These are phyloP conservation scores for Penicillium sp. DNA, from an alignment of 2,329 filamentous ascomycete genomes.

Conservation along the genomic window DNA sequence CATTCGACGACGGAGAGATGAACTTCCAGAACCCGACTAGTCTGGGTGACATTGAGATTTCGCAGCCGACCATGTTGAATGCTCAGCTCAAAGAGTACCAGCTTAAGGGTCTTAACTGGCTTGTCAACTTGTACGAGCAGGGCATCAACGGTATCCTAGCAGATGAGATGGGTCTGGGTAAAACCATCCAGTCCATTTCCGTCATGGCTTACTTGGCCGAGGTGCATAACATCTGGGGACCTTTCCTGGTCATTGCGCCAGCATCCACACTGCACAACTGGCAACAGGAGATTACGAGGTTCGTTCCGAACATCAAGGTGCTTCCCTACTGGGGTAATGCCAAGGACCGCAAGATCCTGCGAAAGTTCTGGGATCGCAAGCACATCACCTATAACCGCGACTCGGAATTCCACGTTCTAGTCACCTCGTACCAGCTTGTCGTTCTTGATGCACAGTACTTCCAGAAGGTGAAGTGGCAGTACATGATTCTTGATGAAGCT, in stretches of 20 bases:
- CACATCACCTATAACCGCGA: slow-evolving; percentile 93
- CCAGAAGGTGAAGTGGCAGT: slow-evolving; percentile 99
- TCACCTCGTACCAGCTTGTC: slow-evolving; percentile 96
- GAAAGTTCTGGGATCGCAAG: slow-evolving; percentile 99
- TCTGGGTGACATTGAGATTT: slow-evolving; percentile 88
- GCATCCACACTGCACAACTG: slow-evolving; percentile 98
- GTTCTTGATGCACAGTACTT: slow-evolving; percentile 96
- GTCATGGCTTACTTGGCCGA: slow-evolving; percentile 99
- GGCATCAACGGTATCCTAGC: slow-evolving; percentile 99
- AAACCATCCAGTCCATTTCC: slow-evolving; percentile 97
- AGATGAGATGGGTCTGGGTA: slow-evolving; percentile 99
- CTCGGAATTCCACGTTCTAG: slow-evolving; percentile 89
- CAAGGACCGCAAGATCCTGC: slow-evolving; percentile 88
- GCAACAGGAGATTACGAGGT: slow-evolving; percentile 96
- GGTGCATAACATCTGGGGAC: slow-evolving; percentile 96
- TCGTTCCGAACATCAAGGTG: slow-evolving; percentile 92
- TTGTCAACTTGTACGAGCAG: slow-evolving; percentile 98
- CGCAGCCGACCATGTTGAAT: slow-evolving; percentile 89
- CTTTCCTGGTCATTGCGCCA: slow-evolving; percentile 93
- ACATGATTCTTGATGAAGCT: slow-evolving; percentile 99
- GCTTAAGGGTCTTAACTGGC: slow-evolving; percentile 98
- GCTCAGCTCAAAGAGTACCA: slow-evolving; percentile 98
- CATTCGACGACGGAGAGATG: slow-evolving; percentile 94
- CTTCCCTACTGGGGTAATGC: slow-evolving; percentile 97
- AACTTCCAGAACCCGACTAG: slow-evolving; percentile 99